Base-by-base conservation (phyloP, 2,329 filamentous ascomycete genomes). In the Arthroderma sp. region DNA sequence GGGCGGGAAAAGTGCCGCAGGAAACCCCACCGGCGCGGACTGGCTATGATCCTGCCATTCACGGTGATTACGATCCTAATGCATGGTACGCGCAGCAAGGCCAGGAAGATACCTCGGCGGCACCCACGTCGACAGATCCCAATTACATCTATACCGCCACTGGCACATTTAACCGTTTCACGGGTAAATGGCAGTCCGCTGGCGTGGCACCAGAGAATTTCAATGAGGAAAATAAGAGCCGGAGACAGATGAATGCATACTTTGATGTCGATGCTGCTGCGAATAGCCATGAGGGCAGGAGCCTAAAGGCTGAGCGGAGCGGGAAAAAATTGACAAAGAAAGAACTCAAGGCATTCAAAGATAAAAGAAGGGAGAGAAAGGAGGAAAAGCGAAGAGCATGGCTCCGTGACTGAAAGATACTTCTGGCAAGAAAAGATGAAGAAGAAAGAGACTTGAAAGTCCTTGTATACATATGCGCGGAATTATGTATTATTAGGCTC, bases 221-320 rank as follows among this genome's bases (percentile, higher is more conserved):
- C 68, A 83, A 79, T 54, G 87, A 94, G 57, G 86, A 93, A 59
- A 83, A 86, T 58, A 95, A 94, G 71, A 82, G 82, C 48, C 74
- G 72, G 42, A 74, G 91, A 38, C 91, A 96, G 68, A 83, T 96
- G 83, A 84, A 85, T 58, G 85, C 87, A 36, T 96, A 82, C 66
- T 98, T 96, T 62, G 89, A 98, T 60, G 88, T 95, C 37, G 88
- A 96, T 62, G 85, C 87, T 4, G 88, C 87, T 3, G 89, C 88
- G 4, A 95, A 94, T 59, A 77, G 78, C 47, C 88, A 98, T 58
- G 82, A 94, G 55, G 91, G 91, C 1, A 77, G 82, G 47, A 95
- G 88, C 58, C 69, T 98, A 47, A 93, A 89, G 66, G 91, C 87
- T 1, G 91, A 98, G 70, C 75, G 91, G 45, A 80, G 83, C 47